Evolutionary conservation across 2,329 filamentous ascomycete species (phyloP).

Genomic region (Drechmeria coniospora): DNA sequence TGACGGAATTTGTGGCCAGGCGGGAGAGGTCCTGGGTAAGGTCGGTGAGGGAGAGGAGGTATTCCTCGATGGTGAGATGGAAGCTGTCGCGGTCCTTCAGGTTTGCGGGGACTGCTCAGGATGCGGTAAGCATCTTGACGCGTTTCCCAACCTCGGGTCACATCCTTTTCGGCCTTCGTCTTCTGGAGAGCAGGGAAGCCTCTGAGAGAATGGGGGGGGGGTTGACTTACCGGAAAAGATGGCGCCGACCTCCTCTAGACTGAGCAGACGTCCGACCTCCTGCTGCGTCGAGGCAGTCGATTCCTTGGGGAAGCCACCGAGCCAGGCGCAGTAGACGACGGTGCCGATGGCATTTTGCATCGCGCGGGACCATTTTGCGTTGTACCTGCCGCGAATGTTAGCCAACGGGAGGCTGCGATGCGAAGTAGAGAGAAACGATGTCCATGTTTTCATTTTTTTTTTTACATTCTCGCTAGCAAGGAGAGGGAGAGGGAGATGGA

Average conservation of each 20-base stretch:
- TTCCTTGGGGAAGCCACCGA: slow-evolving; percentile 49
- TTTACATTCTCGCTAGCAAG: too few relatives aligned
- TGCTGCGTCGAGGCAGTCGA: slow-evolving; percentile 30
- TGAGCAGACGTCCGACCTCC: slow-evolving; percentile 54
- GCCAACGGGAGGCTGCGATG: too few relatives aligned
- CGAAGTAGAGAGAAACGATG: too few relatives aligned
- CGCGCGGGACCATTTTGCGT: slow-evolving; percentile 68
- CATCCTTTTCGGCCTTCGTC: too few relatives aligned
- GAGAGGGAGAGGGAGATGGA: too few relatives aligned
- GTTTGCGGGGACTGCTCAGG: slow-evolving; percentile 74
- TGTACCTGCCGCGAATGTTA: too few relatives aligned
- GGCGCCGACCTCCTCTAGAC: slow-evolving; percentile 72
- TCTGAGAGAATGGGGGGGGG: too few relatives aligned
- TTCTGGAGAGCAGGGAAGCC: too few relatives aligned
- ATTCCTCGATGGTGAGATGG: slow-evolving; percentile 94
- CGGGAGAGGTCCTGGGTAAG: slow-evolving; percentile 83
- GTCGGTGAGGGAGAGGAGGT: slow-evolving; percentile 73
- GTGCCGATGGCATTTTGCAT: slow-evolving; percentile 62
- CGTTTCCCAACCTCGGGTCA: too few relatives aligned
- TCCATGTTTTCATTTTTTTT: too few relatives aligned
- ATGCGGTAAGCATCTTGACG: too few relatives aligned
- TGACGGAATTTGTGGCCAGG: slow-evolving; percentile 82
- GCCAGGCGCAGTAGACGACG: slow-evolving; percentile 50
- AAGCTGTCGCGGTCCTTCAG: slow-evolving; percentile 81
- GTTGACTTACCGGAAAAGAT: slow-evolving; percentile 44